These are phyloP conservation scores for Leishmania major DNA, from an alignment of 208 protist species.

Conservation along the genomic window DNA sequence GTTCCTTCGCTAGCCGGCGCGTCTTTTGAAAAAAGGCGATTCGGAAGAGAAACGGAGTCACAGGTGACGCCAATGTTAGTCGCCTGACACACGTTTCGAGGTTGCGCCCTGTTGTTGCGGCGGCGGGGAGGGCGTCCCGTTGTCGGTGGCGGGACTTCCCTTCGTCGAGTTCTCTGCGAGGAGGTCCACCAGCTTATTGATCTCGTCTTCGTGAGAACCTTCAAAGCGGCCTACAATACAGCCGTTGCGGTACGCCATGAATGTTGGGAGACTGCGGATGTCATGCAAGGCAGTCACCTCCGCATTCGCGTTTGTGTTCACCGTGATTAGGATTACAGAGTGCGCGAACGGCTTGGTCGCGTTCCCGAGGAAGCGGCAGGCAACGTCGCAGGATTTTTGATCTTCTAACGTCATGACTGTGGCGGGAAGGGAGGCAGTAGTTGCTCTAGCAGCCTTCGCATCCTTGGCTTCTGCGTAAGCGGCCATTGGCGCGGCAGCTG, in stretches of 20 bases:
- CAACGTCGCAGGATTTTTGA: constrained; percentile 19
- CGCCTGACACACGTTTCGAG: background rate
- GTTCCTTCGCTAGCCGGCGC: background rate
- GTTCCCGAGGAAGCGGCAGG: constrained; percentile 28
- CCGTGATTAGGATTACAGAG: constrained; percentile 52
- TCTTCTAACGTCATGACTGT: constrained; percentile 28
- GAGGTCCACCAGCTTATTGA: constrained; percentile 49
- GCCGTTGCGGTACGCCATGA: constrained; percentile 78
- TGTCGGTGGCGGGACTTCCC: background rate
- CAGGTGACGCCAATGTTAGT: background rate
- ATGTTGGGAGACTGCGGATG: constrained; percentile 87
- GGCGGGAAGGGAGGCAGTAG: background rate
- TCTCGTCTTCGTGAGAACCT: constrained; percentile 59
- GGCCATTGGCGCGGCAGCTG: background rate
- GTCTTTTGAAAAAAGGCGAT: background rate
- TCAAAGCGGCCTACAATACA: constrained; percentile 71
- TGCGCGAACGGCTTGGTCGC: constrained; percentile 14
- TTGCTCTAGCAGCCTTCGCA: background rate
- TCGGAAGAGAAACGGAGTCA: background rate
- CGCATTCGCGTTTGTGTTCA: constrained; percentile 79
- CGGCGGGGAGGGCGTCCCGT: no score
- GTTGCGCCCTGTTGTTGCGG: background rate
- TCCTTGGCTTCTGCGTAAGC: background rate
- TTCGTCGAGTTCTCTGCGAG: constrained; percentile 11
- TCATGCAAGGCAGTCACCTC: constrained; percentile 81